Percentiles rank a stretch among this genome's conserved stretches.
phyloP scores from a whole-genome alignment of 768 basidiomycete genomes.

The Lactarius quietus region DNA sequence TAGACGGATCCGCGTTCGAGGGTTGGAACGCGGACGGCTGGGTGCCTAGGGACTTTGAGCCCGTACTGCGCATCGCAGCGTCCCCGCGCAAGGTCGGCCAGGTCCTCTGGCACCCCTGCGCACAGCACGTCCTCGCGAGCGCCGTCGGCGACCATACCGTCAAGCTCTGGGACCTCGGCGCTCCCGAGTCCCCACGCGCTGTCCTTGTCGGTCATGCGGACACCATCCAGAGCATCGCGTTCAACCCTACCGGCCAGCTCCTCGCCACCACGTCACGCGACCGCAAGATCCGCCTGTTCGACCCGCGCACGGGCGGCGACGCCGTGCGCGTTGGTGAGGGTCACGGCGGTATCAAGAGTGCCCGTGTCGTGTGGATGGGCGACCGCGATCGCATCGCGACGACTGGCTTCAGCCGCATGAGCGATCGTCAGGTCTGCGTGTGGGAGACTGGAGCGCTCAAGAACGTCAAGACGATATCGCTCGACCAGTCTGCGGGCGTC shows the following conservation, averaged over 20 bases:
- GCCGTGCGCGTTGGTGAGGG: slow-evolving; percentile 81
- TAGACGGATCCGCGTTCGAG: slow-evolving; percentile 63
- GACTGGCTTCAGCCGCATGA: slow-evolving; percentile 96
- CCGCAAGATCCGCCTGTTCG: slow-evolving; percentile 88
- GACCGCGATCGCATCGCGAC: slow-evolving; percentile 85
- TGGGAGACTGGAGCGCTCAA: slow-evolving; percentile 83
- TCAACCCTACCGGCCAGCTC: slow-evolving; percentile 74
- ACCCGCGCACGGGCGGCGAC: slow-evolving; percentile 79
- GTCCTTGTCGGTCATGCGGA: slow-evolving; percentile 77
- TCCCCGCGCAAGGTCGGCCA: slow-evolving; percentile 91
- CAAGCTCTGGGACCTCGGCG: slow-evolving; percentile 88
- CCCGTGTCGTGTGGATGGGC: slow-evolving; percentile 88
- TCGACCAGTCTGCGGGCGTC: slow-evolving; percentile 92
- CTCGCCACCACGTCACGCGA: slow-evolving; percentile 91
- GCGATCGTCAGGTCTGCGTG: slow-evolving; percentile 83
- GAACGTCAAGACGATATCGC: slow-evolving; percentile 69
- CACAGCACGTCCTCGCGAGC: slow-evolving; percentile 78
- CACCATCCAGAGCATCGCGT: slow-evolving; percentile 81
- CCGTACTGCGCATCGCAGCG: slow-evolving; percentile 74
- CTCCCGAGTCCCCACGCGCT: slow-evolving; percentile 57
- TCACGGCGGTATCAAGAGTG: slow-evolving; percentile 91
- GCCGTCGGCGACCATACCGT: slow-evolving; percentile 83
- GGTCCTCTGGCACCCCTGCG: slow-evolving; percentile 90
- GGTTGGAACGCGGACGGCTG: slow-evolving; percentile 84
- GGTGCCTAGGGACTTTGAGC: slow-evolving; percentile 80